phyloP scores from a whole-genome alignment of 345 rosid genomes.

The Anastatica hierochuntica region DNA sequence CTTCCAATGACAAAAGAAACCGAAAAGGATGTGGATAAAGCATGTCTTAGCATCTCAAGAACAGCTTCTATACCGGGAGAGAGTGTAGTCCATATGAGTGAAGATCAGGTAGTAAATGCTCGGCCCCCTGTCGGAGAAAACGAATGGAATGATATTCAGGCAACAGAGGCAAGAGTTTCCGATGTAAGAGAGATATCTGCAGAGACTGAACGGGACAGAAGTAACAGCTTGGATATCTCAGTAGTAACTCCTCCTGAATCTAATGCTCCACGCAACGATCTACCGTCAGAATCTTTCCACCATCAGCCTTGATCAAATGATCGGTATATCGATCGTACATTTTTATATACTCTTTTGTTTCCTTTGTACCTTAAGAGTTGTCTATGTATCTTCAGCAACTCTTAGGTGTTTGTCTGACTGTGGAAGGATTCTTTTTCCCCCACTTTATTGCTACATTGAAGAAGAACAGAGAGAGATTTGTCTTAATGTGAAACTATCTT shows the following conservation, averaged over 20 bases:
- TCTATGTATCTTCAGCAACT: neutral
- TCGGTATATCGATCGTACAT: slow-evolving; percentile 19
- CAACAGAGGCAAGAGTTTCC: slow-evolving; percentile 68
- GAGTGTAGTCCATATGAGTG: slow-evolving; percentile 42
- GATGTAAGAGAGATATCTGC: slow-evolving; percentile 72
- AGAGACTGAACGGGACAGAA: slow-evolving; percentile 38
- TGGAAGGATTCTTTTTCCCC: neutral
- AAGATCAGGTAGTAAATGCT: slow-evolving; percentile 37
- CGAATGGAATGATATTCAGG: slow-evolving; percentile 85
- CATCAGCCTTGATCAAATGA: slow-evolving; percentile 47
- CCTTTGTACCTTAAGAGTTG: slow-evolving; percentile 7
- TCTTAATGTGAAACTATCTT: neutral
- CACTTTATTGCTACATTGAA: neutral
- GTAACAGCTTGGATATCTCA: slow-evolving; percentile 67
- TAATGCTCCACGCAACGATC: slow-evolving; percentile 39
- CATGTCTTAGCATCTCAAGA: slow-evolving; percentile 69
- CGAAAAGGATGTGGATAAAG: slow-evolving; percentile 78
- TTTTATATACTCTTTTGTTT: slow-evolving; percentile 1
- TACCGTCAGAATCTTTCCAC: slow-evolving; percentile 29
- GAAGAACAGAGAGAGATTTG: neutral
- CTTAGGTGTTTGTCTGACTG: slow-evolving; percentile 13
- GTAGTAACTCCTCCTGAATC: slow-evolving; percentile 43
- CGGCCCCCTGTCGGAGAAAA: slow-evolving; percentile 50
- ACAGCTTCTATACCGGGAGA: slow-evolving; percentile 27
- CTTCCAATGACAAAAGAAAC: slow-evolving; percentile 62